These are phyloP conservation scores for Mortierella sp. DNA, from an alignment of 371 early-diverging fungal genomes.

Conservation along the genomic window DNA sequence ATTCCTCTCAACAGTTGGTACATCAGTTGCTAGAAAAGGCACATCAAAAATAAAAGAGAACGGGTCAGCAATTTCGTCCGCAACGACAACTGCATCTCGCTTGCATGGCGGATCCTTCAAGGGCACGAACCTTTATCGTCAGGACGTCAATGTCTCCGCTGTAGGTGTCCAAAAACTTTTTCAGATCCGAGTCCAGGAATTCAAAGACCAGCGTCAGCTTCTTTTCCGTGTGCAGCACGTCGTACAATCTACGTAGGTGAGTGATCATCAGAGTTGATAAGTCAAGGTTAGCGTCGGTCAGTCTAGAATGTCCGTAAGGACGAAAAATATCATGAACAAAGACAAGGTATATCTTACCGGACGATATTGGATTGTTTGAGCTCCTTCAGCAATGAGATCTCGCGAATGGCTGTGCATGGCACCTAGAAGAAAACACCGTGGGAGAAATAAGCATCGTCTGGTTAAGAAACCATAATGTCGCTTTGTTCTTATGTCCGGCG, in stretches of 20 bases:
- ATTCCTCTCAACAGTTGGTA: slow-evolving; percentile 87
- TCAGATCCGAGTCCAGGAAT: slow-evolving; percentile 95
- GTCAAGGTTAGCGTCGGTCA: too few relatives aligned
- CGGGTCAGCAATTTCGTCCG: not conserved
- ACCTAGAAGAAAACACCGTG: slow-evolving; percentile 64
- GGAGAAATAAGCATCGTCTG: not conserved
- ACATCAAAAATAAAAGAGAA: not conserved
- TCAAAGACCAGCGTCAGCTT: slow-evolving; percentile 96
- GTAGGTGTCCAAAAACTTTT: slow-evolving; percentile 88
- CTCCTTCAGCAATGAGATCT: slow-evolving; percentile 97
- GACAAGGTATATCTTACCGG: slow-evolving; percentile 59
- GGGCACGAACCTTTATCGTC: slow-evolving; percentile 76
- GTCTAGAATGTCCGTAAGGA: not conserved
- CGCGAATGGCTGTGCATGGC: slow-evolving; percentile 97
- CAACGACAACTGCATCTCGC: not conserved
- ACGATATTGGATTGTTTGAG: slow-evolving; percentile 97
- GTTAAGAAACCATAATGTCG: not conserved
- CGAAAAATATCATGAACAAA: not conserved
- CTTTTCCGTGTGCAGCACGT: slow-evolving; percentile 96
- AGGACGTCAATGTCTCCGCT: slow-evolving; percentile 81
- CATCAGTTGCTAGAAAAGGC: slow-evolving; percentile 72
- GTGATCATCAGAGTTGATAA: not conserved
- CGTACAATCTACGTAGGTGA: slow-evolving; percentile 75
- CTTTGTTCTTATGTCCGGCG: not conserved
- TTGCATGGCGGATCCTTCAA: not conserved